A percentile compares a stretch with the other conserved stretches of the same genome.
These are phyloP conservation scores for Brassica nigra DNA, from an alignment of 345 rosid genomes.

Conservation along the genomic window DNA sequence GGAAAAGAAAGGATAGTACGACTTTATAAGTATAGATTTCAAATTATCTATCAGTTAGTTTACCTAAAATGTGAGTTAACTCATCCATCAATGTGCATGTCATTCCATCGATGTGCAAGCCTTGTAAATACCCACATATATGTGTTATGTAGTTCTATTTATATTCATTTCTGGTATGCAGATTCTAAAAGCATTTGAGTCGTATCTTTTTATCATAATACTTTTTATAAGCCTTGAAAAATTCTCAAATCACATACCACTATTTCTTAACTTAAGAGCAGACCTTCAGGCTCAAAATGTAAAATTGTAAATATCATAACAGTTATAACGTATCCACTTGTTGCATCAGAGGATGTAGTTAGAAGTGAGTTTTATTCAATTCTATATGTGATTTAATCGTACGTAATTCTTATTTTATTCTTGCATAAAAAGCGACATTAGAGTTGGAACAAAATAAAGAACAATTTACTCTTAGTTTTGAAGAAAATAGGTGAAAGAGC, in stretches of 20 bases:
- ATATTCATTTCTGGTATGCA: background rate
- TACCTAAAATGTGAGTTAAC: background rate
- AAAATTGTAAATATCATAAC: background rate
- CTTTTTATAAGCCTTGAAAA: background rate
- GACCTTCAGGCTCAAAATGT: background rate
- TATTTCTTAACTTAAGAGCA: background rate
- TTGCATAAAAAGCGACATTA: background rate
- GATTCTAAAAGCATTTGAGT: background rate
- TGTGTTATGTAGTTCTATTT: background rate
- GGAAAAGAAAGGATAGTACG: too few relatives aligned
- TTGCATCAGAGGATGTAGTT: background rate
- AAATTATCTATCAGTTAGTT: background rate
- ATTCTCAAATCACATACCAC: background rate
- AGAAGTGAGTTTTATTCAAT: background rate
- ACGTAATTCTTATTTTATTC: too few relatives aligned
- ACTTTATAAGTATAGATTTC: too few relatives aligned
- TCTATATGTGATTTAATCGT: background rate
- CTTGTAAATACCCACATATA: background rate
- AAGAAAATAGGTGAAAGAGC: background rate
- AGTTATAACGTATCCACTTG: background rate
- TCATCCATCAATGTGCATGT: background rate
- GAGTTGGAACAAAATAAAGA: background rate
- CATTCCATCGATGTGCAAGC: background rate
- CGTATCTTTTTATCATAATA: too few relatives aligned
- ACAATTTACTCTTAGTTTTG: too few relatives aligned